Base-by-base conservation (phyloP, 2,329 filamentous ascomycete genomes). In the Calonectria naviculata region DNA sequence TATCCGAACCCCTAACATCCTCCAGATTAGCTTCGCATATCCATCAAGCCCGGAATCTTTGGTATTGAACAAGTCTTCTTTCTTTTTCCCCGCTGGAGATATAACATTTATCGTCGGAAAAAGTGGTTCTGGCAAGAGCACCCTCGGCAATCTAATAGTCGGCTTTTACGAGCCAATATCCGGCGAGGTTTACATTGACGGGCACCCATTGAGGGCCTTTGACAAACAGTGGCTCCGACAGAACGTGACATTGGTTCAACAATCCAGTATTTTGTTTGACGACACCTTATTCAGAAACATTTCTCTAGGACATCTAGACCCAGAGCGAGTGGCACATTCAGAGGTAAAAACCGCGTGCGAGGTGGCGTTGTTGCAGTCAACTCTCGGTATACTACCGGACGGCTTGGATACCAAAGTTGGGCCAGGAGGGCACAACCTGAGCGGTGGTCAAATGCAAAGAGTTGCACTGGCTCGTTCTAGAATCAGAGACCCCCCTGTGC, bases 61-160 rank as follows among this genome's bases (percentile, higher is more conserved):
- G 0, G 91, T 92, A 2, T 85, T 98, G 12, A 83, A 88, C 1
- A 83, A 88, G 8, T 89, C 90, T 0, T 91, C 87, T 0, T 88
- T 98, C 71, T 89, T 87, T 74, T 96, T 98, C 68, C 89, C 91
- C 0, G 87, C 92, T 0, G 92, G 93, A 0, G 87, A 93, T 72
- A 91, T 93, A 4, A 94, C 92, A 0, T 98, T 97, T 78, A 87
- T 98, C 2, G 90, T 98, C 61, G 97, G 96, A 0, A 89, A 89
- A 77, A 98, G 95, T 78, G 97, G 97, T 0, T 98, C 94, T 2
- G 96, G 96, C 0, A 98, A 98, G 81, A 98, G 95, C 76, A 98
- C 96, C 0, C 79, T 98, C 1, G 92, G 93, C 1, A 95, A 94
- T 78, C 87, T 98, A 0, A 86, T 98, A 0, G 87, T 95, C 62